Conservation (phyloP, 495 filamentous ascomycete species). For the Hypoxylon fragiforme region DNA sequence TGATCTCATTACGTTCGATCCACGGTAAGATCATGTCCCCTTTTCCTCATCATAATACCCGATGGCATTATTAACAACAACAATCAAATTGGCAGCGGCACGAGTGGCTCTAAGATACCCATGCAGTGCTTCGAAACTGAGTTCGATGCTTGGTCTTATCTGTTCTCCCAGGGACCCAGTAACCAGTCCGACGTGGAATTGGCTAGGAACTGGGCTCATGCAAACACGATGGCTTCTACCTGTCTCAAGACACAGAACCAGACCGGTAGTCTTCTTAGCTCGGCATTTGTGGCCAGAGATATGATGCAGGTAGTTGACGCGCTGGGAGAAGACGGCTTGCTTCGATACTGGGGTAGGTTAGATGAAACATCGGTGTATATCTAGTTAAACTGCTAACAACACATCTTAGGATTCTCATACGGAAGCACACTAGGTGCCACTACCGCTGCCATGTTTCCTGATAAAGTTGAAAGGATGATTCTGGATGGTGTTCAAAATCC, state of each 20-base stretch:
- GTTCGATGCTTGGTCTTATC: constrained; percentile 13
- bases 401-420: constrained; percentile 44
- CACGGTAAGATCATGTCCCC: constrained; percentile 33
- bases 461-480: constrained; percentile 46
- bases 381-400: neutral
- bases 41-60: neutral
- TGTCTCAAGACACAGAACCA: constrained; percentile 17
- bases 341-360: constrained; percentile 52
- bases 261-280: constrained; percentile 18
- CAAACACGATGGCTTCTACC: neutral
- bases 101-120: constrained; percentile 20
- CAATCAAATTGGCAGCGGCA: too few relatives aligned
- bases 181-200: constrained; percentile 11
- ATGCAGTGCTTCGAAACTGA: constrained; percentile 12
- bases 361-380: neutral
- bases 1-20: constrained; percentile 48
- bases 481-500: constrained; percentile 49
- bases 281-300: constrained; percentile 46
- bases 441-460: constrained; percentile 50
- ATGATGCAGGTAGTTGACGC: constrained; percentile 50
- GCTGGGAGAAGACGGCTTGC: constrained; percentile 46
- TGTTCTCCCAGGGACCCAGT: neutral
- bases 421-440: constrained; percentile 49
- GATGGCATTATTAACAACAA: too few relatives aligned
- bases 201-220: constrained; percentile 11